Evolutionary conservation across 2,329 filamentous ascomycete genomes (phyloP).

Genomic region (Chaetothyriales sp.): DNA sequence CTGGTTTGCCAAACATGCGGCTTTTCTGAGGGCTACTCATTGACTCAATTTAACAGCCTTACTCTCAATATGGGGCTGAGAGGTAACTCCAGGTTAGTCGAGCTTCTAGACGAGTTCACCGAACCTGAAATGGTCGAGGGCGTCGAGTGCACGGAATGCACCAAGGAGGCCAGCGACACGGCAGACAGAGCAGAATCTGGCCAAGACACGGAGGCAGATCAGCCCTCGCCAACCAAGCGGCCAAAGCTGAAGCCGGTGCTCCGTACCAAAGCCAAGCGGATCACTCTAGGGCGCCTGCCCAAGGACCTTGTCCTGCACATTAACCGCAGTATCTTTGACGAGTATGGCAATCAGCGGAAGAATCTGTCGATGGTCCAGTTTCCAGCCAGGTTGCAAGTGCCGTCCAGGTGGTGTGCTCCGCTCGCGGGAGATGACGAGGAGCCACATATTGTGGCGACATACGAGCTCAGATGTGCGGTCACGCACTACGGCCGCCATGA

Average conservation of each 20-base stretch:
- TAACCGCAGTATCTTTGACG: slow-evolving; percentile 83
- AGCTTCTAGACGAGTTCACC: slow-evolving; percentile 73
- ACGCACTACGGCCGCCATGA: slow-evolving; percentile 85
- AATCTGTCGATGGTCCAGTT: slow-evolving; percentile 70
- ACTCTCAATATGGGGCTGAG: slow-evolving; percentile 63
- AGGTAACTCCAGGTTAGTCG: slow-evolving; percentile 54
- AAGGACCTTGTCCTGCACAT: slow-evolving; percentile 71
- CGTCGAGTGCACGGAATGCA: slow-evolving; percentile 85
- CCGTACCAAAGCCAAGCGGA: slow-evolving; percentile 78
- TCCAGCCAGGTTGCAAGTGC: slow-evolving; percentile 55
- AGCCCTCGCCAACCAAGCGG: slow-evolving; percentile 16
- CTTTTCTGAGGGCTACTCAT: slow-evolving; percentile 70
- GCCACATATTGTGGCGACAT: slow-evolving; percentile 32
- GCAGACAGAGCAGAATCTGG: not conserved
- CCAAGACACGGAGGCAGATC: slow-evolving; percentile 19
- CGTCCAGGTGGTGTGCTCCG: slow-evolving; percentile 44
- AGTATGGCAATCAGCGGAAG: slow-evolving; percentile 61
- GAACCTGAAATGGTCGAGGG: slow-evolving; percentile 72
- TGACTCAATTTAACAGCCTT: slow-evolving; percentile 88
- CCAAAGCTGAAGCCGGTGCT: slow-evolving; percentile 51
- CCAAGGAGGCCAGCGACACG: slow-evolving; percentile 25
- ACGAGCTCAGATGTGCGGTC: slow-evolving; percentile 67
- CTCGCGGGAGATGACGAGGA: slow-evolving; percentile 38
- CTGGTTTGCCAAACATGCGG: slow-evolving; percentile 78
- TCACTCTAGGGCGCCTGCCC: slow-evolving; percentile 68